phyloP scores from a whole-genome alignment of 1,284 basidiomycete species.

The Naganishia sp. region DNA sequence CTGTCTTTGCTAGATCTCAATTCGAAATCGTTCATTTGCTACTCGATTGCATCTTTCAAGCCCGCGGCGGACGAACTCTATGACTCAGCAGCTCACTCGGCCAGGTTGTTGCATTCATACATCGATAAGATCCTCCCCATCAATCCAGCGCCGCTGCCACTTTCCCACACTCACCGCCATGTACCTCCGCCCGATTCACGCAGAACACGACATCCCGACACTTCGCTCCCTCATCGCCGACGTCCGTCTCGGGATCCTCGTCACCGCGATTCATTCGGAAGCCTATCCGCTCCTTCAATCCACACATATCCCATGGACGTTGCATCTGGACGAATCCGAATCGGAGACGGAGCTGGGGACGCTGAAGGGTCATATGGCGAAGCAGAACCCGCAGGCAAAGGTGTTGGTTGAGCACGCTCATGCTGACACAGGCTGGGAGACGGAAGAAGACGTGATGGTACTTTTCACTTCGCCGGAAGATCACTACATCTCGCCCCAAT shows the following conservation, averaged over 20 bases:
- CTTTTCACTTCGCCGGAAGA: conserved; percentile 48
- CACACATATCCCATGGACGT: conserved; percentile 56
- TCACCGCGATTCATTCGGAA: conserved; percentile 47
- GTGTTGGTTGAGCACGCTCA: conserved; percentile 38
- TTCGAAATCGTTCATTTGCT: too few relatives aligned
- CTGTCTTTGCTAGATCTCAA: too few relatives aligned
- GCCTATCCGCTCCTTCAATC: conserved; percentile 46
- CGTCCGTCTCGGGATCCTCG: conserved; percentile 55
- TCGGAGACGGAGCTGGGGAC: conserved; percentile 27
- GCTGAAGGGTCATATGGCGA: conserved; percentile 51
- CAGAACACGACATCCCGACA: conserved; percentile 51
- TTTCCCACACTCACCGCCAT: conserved; percentile 40
- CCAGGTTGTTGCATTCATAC: too few relatives aligned
- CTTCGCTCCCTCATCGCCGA: conserved; percentile 53
- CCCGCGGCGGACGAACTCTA: too few relatives aligned
- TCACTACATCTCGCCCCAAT: conserved; percentile 51
- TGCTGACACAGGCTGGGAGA: conserved; percentile 5
- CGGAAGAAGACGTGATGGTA: conserved; percentile 48
- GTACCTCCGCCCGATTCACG: conserved; percentile 56
- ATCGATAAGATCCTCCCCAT: too few relatives aligned
- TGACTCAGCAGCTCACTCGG: too few relatives aligned
- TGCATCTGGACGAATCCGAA: conserved; percentile 43
- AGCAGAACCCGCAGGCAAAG: conserved; percentile 52
- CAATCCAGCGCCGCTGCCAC: background rate
- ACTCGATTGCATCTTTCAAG: too few relatives aligned